phyloP scores from a whole-genome alignment of 1,284 basidiomycete species.

The Puccinia hordei region DNA sequence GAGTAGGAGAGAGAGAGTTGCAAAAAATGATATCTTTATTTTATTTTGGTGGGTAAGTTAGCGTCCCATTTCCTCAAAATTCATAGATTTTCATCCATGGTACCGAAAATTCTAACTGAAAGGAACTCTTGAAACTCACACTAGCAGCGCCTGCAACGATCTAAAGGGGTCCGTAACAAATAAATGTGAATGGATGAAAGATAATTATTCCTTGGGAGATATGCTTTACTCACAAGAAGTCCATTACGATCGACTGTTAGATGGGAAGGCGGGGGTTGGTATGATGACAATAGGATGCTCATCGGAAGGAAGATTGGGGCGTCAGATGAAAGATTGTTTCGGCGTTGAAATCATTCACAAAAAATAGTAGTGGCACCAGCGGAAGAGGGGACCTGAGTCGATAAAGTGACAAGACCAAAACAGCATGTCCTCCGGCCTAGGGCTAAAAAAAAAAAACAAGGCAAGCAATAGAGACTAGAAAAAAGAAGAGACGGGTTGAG shows the following conservation, averaged over 20 bases:
- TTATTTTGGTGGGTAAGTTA: not conserved
- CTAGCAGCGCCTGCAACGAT: conserved; percentile 34
- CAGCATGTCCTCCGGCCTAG: conserved; percentile 14
- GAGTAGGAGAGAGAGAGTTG: conserved; percentile 12
- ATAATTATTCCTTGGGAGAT: not conserved
- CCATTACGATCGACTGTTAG: conserved; percentile 29
- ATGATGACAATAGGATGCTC: conserved; percentile 1
- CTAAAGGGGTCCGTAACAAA: not conserved
- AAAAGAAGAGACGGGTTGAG: not conserved
- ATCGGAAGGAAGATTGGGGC: not conserved
- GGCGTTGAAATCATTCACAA: conserved; percentile 19
- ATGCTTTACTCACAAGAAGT: conserved; percentile 15
- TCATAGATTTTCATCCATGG: too few species aligned
- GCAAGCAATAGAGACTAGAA: not conserved
- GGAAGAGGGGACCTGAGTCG: conserved; percentile 13
- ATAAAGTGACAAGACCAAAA: conserved; percentile 12
- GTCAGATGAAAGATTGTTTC: not conserved
- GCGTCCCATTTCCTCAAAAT: not conserved
- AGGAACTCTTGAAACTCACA: conserved; percentile 3
- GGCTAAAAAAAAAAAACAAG: not conserved
- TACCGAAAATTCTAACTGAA: too few species aligned
- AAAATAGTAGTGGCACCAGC: not conserved
- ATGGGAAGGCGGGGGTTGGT: not conserved
- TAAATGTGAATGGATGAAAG: not conserved
- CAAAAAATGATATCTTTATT: conserved; percentile 14